phyloP scores from a whole-genome alignment of 768 basidiomycete species.

The Gymnopilus junonius region DNA sequence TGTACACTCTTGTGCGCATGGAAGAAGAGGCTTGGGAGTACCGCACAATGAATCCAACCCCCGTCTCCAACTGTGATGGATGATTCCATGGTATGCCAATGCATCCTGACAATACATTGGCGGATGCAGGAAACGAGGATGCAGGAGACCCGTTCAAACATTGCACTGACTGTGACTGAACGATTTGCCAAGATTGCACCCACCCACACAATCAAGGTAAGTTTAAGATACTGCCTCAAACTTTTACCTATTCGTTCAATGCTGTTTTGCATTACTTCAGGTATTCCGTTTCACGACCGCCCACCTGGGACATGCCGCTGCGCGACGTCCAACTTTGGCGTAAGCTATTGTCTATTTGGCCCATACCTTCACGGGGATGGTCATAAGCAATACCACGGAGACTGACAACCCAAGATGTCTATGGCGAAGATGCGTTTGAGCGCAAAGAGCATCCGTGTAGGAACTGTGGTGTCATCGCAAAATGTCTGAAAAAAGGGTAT shows the following conservation, averaged over 20 bases:
- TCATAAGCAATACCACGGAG: neutral
- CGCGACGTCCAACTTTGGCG: neutral
- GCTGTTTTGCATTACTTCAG: neutral
- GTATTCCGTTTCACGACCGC: neutral
- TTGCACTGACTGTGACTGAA: conserved; percentile 1
- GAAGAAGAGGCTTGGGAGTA: neutral
- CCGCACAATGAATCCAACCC: neutral
- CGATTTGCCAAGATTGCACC: conserved; percentile 1
- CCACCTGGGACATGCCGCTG: neutral
- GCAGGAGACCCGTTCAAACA: neutral
- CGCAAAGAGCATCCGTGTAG: neutral
- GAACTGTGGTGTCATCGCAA: neutral
- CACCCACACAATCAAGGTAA: neutral
- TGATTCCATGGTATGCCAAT: neutral
- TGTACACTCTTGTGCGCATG: neutral
- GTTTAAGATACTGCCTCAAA: neutral
- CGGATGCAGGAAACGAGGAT: neutral
- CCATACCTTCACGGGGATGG: conserved; percentile 7
- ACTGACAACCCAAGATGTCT: neutral
- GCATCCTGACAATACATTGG: neutral
- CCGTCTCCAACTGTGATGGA: neutral
- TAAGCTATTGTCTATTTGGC: neutral
- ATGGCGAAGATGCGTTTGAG: neutral
- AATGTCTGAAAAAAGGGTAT: conserved; percentile 5
- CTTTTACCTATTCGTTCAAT: too few relatives aligned